Percentiles rank a stretch among this genome's conserved stretches.
Conservation (phyloP, 2,329 filamentous ascomycete species). For the Zasmidium cellare region DNA sequence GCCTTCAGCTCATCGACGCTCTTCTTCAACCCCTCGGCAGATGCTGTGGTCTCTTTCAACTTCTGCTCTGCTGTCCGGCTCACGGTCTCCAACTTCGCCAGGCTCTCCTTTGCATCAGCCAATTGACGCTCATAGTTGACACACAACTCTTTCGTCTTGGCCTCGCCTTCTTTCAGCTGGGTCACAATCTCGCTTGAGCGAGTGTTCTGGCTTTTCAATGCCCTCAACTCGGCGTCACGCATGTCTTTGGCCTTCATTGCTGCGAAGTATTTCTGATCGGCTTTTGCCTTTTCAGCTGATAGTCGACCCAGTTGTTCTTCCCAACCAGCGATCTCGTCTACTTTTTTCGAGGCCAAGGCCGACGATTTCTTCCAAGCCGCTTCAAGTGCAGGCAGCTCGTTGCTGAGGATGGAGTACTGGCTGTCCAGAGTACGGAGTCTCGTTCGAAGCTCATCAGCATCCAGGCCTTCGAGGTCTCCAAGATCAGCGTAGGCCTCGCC, state of each 20-base stretch:
- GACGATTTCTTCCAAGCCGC: conserved; percentile 88
- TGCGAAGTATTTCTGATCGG: conserved; percentile 96
- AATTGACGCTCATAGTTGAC: conserved; percentile 90
- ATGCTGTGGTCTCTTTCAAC: conserved; percentile 67
- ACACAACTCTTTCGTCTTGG: conserved; percentile 71
- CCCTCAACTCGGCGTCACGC: conserved; percentile 75
- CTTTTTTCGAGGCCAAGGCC: conserved; percentile 80
- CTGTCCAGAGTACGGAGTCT: conserved; percentile 74
- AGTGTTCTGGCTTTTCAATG: conserved; percentile 76
- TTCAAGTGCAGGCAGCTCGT: conserved; percentile 86
- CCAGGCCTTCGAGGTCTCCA: conserved; percentile 57
- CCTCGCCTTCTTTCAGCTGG: conserved; percentile 87
- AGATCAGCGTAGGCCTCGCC: conserved; percentile 42
- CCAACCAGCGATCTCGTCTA: conserved; percentile 70
- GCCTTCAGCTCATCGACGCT: conserved; percentile 77
- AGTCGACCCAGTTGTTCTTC: conserved; percentile 77
- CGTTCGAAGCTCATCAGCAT: conserved; percentile 68
- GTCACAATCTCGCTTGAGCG: conserved; percentile 93
- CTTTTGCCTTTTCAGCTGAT: conserved; percentile 88
- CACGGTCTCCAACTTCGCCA: conserved; percentile 69
- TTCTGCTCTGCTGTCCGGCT: conserved; percentile 74
- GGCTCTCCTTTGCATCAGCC: conserved; percentile 75
- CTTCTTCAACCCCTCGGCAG: conserved; percentile 69
- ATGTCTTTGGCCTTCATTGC: conserved; percentile 93
- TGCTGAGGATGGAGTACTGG: conserved; percentile 80